Evolutionary conservation across 371 early-diverging fungal species (phyloP), one percentile per base, ranked within the genome.

Genomic region (Smittium culicis): DNA sequence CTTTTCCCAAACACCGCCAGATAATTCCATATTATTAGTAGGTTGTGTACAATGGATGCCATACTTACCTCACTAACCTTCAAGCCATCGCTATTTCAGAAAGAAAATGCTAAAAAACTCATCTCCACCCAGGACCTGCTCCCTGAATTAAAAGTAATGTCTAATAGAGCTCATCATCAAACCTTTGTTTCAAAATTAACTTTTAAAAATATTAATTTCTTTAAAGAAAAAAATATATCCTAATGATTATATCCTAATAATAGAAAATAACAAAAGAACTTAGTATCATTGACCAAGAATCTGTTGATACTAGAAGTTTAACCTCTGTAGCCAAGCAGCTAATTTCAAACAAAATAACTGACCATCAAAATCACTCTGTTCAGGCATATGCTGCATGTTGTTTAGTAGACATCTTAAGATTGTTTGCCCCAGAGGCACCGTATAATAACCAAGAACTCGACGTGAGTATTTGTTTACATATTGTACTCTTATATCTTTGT

Each of bases 341-440:
- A 1, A 72, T 90, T 5, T 77, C 82, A 24, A 71, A 82, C 16
- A 75, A 85, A 54, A 77, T 95, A 32, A 67, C 90, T 25, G 71
- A 76, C 35, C 92, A 93, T 76, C 85, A 84, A 64, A 91, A 92
- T 73, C 82, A 84, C 35, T 88, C 86, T 1, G 88, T 95, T 20
- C 83, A 81, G 57, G 82, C 85, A 17, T 80, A 88, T 27, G 82
- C 86, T 0, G 88, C 93, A 0, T 91, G 92, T 77, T 95, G 95
- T 74, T 76, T 95, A 28, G 91, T 93, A 0, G 98, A 96, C 70
- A 79, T 94, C 1, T 81, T 98, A 63, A 82, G 94, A 33, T 77
- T 98, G 27, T 92, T 85, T 75, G 96, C 95, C 1, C 96, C 96
- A 5, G 88, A 92, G 45, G 89, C 92, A 1, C 98, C 96, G 0